Base-by-base conservation (phyloP, 306 rosid genomes). In the Castanopsis chinensis region DNA sequence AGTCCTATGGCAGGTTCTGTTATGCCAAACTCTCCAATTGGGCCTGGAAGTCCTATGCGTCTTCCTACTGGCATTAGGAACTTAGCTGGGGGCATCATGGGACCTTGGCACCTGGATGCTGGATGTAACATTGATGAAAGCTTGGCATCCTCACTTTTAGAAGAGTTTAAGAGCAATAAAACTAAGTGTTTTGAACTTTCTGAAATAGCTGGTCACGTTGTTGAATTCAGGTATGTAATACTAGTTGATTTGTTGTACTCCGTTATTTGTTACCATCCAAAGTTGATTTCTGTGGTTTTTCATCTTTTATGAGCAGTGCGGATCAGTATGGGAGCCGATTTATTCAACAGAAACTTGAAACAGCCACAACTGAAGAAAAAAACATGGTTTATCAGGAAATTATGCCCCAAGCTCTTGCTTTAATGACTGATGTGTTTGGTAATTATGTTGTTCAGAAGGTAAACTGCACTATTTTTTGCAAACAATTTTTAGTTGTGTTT, bases 371-470 rank as follows among this genome's bases (percentile, higher is more conserved):
- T 0, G 98, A 95, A 57, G 99, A 95, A 77, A 93, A 95, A 81
- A 89, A 83, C 86, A 95, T 90, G 97, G 97, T 95, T 86, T 95
- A 90, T 85, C 92, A 86, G 85, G 99, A 95, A 88, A 91, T 95
- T 80, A 92, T 90, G 98, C 99, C 99, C 9, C 93, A 95, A 69
- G 98, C 97, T 51, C 97, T 94, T 65, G 90, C 90, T 79, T 80
- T 94, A 81, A 94, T 92, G 97, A 94, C 98, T 74, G 98, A 94
- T 86, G 98, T 94, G 75, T 94, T 94, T 69, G 98, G 98, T 79
- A 94, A 94, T 87, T 94, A 94, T 79, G 97, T 94, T 77, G 91
- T 94, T 88, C 98, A 94, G 76, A 92, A 94, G 97, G 98, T 94
- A 87, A 80, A 32, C 20, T 8, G 6, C 69, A 6, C 32, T 78